A percentile compares a stretch with the other conserved stretches of the same genome.
Evolutionary conservation across 2,329 filamentous ascomycete species (phyloP).

Genomic region (Microsporum audouinii): DNA sequence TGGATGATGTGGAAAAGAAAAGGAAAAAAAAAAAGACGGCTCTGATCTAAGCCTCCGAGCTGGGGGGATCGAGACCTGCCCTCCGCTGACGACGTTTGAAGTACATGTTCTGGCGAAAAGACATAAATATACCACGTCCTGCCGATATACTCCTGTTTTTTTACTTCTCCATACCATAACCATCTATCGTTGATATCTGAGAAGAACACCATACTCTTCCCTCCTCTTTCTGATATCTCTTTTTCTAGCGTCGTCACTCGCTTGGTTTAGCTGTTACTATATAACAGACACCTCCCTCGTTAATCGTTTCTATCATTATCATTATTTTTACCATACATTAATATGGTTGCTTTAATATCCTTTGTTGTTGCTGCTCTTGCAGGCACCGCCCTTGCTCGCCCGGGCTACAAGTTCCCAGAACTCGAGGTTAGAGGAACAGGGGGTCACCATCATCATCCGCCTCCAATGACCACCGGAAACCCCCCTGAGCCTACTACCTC

Average conservation of each 20-base stretch:
- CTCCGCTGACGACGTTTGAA: not conserved
- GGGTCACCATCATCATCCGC: not conserved
- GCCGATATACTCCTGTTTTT: not conserved
- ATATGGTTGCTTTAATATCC: not conserved
- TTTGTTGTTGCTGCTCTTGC: constrained; percentile 1
- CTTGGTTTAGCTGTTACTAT: not conserved
- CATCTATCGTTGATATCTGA: not conserved
- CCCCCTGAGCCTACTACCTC: not conserved
- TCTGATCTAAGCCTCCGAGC: not conserved
- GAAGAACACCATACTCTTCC: not conserved
- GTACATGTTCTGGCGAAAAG: not conserved
- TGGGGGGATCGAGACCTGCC: not conserved
- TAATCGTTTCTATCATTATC: not conserved
- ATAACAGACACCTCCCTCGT: not conserved
- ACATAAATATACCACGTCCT: not conserved
- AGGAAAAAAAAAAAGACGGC: not conserved
- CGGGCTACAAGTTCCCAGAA: not conserved
- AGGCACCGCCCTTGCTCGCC: not conserved
- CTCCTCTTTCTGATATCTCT: not conserved
- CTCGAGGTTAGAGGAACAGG: not conserved
- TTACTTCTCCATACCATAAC: not conserved
- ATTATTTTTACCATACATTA: not conserved
- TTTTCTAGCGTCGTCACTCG: not conserved
- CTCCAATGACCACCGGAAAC: not conserved
- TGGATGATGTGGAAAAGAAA: not conserved